Evolutionary conservation across 1,284 basidiomycete genomes (phyloP).

Genomic region (Cutaneotrichosporon sp.): DNA sequence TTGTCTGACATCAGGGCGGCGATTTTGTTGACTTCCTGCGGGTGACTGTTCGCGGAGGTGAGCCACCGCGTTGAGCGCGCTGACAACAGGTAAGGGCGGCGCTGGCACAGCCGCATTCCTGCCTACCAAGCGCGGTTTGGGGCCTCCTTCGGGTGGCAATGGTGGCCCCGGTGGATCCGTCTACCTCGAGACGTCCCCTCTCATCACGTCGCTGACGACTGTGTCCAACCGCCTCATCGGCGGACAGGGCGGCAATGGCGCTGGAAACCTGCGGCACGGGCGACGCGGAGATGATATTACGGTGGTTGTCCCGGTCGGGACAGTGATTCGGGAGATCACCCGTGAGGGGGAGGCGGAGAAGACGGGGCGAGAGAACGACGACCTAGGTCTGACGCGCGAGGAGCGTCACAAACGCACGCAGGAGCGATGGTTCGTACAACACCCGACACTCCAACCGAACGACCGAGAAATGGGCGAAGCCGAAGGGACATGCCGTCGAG

Average conservation of each 20-base stretch:
- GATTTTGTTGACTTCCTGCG: conserved; percentile 76
- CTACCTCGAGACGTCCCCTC: conserved; percentile 72
- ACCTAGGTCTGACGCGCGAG: conserved; percentile 27
- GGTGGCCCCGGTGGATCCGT: conserved; percentile 85
- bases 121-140: conserved; percentile 69
- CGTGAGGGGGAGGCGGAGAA: conserved; percentile 62
- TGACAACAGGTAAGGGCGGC: conserved; percentile 68
- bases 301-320: conserved; percentile 81
- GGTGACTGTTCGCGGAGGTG: conserved; percentile 73
- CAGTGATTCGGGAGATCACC: conserved; percentile 73
- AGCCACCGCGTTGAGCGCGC: conserved; percentile 17
- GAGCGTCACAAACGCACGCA: conserved; percentile 56
- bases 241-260: conserved; percentile 66
- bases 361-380: conserved; percentile 51
- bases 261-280: conserved; percentile 82
- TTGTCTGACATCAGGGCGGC: conserved; percentile 60
- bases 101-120: conserved; percentile 77
- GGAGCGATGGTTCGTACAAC: conserved; percentile 73
- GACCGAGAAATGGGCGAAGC: conserved; percentile 69
- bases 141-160: conserved; percentile 84
- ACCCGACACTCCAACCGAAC: conserved; percentile 64
- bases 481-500: conserved; percentile 63
- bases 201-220: conserved; percentile 72
- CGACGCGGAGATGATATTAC: conserved; percentile 68
- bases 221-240: conserved; percentile 69